Conservation (phyloP, 768 basidiomycete genomes). For the Phlebiopsis flavidoalba region DNA sequence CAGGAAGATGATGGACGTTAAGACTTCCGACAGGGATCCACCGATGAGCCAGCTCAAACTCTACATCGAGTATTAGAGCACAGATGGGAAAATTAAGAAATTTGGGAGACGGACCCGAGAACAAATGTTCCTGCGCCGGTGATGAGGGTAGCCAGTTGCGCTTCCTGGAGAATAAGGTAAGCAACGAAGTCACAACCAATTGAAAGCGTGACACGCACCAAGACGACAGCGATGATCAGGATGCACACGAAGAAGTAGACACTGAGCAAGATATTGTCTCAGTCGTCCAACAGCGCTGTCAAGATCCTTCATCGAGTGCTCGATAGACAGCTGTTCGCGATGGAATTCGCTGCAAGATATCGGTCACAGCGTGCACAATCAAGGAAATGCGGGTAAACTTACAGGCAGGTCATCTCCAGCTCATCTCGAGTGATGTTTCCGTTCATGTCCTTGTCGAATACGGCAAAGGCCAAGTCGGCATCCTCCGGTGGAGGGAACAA, state of each 20-base stretch:
- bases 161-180: constrained; percentile 41
- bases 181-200: constrained; percentile 6
- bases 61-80: constrained; percentile 27
- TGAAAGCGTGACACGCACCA: constrained; percentile 38
- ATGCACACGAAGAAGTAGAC: constrained; percentile 66
- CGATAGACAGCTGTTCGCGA: constrained; percentile 78
- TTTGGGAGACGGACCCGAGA: constrained; percentile 33
- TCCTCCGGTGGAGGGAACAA: constrained; percentile 67
- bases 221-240: constrained; percentile 79
- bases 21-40: constrained; percentile 69
- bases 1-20: constrained; percentile 86
- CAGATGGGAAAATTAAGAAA: background rate
- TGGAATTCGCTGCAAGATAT: constrained; percentile 59
- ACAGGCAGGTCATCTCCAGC: constrained; percentile 72
- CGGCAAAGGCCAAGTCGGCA: constrained; percentile 58
- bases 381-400: constrained; percentile 18
- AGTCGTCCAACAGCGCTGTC: constrained; percentile 85
- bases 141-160: constrained; percentile 66
- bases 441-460: constrained; percentile 70
- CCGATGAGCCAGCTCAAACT: constrained; percentile 88
- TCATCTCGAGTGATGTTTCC: constrained; percentile 70
- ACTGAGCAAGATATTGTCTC: constrained; percentile 83
- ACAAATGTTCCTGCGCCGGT: constrained; percentile 69
- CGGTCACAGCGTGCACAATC: background rate
- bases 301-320: constrained; percentile 83